Evolutionary conservation across 2,329 filamentous ascomycete genomes (phyloP), one percentile per base, ranked within the genome.

Genomic region (Epichloe gansuensis): DNA sequence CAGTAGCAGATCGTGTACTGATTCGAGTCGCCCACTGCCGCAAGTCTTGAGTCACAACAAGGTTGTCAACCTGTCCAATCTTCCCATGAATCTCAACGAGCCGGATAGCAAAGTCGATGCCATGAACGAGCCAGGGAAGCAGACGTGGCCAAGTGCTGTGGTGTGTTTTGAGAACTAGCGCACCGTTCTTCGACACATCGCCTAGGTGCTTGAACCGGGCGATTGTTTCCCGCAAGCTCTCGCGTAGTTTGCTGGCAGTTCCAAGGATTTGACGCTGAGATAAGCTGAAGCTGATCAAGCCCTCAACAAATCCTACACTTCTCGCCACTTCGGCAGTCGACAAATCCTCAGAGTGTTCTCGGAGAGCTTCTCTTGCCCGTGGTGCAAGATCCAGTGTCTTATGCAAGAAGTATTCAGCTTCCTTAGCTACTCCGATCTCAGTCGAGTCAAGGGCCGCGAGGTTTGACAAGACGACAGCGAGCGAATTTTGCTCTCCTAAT

Each of bases 271-370:
- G 67, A 54, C 85, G 75, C 64, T 91, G 86, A 3, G 72, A 68
- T 12, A 88, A 63, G 1, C 80, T 65, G n/a, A 82, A 70, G 54
- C 84, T 76, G 34, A 97, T 72, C 54, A 96, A 76, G 28, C 91
- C 89, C 65, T 98, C 93, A n/a, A 96, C 72, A 58, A 88, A 88
- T 0, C 89, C 89, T 48, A 87, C 78, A 64, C 89, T 91, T 62
- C 91, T 80, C 43, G 79, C 77, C 7, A 93, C 78, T 60, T 96
- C 89, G 8, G 88, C 84, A 43, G 82, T 77, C 45, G 86, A 95
- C 41, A 98, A 71, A 58, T 98, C 94, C 39, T 88, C 84, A 0
- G 87, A 89, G 67, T 95, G 89, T 49, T 88, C 83, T 57, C 82
- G 76, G 9, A 81, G 73, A 34, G 83, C 76, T 43, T 78, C 73